Percentiles rank a stretch among this genome's conserved stretches.
Conservation (phyloP, 371 early-diverging fungal genomes). For the Nematocida sp. region DNA sequence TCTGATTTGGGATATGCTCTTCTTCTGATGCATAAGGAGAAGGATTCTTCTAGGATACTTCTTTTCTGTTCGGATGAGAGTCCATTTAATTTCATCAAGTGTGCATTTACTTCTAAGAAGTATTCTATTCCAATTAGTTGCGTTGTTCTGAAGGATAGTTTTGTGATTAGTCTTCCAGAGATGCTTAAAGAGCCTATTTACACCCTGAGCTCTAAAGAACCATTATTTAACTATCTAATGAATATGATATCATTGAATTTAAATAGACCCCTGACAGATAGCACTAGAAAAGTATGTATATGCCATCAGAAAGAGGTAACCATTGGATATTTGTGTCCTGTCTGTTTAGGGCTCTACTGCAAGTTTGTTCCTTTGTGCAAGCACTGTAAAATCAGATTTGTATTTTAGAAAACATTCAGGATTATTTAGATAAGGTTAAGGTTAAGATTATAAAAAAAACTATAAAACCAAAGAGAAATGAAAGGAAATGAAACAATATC, state of each 20-base stretch:
- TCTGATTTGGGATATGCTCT: constrained; percentile 34
- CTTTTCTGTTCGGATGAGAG: constrained; percentile 24
- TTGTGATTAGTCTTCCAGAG: constrained; percentile 7
- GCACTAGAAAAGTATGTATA: constrained; percentile 35
- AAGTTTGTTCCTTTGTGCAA: constrained; percentile 63
- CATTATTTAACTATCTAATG: constrained; percentile 31
- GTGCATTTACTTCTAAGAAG: constrained; percentile 45
- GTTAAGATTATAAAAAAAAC: not conserved
- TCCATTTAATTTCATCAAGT: constrained; percentile 37
- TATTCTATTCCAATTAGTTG: constrained; percentile 29
- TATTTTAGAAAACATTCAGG: too few relatives aligned
- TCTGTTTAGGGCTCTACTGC: constrained; percentile 64
- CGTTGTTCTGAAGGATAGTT: constrained; percentile 10
- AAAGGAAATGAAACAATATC: not conserved
- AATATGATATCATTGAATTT: not conserved
- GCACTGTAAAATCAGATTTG: constrained; percentile 63
- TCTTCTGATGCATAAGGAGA: constrained; percentile 28
- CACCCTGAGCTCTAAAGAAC: not conserved
- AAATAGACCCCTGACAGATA: not conserved
- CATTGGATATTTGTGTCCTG: constrained; percentile 60
- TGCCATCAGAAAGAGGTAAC: constrained; percentile 58
- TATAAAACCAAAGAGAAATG: not conserved
- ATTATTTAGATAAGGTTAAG: too few relatives aligned
- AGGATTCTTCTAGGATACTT: not conserved
- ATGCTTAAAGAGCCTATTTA: constrained; percentile 5